Conservation (phyloP, 345 rosid species). For the Lumnitzera racemosa region DNA sequence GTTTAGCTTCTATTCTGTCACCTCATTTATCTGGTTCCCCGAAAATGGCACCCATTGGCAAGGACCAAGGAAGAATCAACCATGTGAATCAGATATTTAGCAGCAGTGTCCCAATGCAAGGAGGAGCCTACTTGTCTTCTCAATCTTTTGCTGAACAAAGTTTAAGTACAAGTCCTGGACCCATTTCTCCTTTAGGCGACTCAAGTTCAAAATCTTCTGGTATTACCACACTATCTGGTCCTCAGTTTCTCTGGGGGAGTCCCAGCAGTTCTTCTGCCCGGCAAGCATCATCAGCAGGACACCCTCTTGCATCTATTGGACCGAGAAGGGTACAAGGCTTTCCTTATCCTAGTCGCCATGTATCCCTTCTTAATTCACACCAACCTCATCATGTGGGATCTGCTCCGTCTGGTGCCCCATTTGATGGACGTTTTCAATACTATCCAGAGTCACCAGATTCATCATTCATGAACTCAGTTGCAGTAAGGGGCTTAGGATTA, state of each 20-base stretch:
- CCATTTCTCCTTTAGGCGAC: conserved; percentile 38
- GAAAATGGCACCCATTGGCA: conserved; percentile 56
- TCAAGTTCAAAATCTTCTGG: conserved; percentile 51
- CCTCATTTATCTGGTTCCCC: conserved; percentile 40
- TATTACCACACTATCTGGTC: conserved; percentile 65
- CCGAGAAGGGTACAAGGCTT: conserved; percentile 34
- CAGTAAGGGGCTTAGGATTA: conserved; percentile 42
- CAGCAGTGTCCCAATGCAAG: conserved; percentile 36
- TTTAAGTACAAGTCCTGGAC: conserved; percentile 35
- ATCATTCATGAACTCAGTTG: conserved; percentile 47
- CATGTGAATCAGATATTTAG: conserved; percentile 42
- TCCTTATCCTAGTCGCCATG: conserved; percentile 35
- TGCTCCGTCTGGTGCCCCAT: conserved; percentile 81
- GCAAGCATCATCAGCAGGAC: conserved; percentile 54
- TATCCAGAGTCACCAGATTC: conserved; percentile 67
- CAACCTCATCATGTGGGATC: conserved; percentile 78
- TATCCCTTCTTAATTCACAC: conserved; percentile 40
- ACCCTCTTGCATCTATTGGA: conserved; percentile 45
- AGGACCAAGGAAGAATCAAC: conserved; percentile 57
- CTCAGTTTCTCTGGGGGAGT: conserved; percentile 95
- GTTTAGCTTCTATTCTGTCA: conserved; percentile 84
- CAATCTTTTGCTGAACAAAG: conserved; percentile 50
- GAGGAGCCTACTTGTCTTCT: conserved; percentile 39
- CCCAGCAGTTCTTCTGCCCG: conserved; percentile 58
- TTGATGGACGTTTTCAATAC: conserved; percentile 74